Conservation (phyloP, 441 rosid species). For the Erysimum pusillum region DNA sequence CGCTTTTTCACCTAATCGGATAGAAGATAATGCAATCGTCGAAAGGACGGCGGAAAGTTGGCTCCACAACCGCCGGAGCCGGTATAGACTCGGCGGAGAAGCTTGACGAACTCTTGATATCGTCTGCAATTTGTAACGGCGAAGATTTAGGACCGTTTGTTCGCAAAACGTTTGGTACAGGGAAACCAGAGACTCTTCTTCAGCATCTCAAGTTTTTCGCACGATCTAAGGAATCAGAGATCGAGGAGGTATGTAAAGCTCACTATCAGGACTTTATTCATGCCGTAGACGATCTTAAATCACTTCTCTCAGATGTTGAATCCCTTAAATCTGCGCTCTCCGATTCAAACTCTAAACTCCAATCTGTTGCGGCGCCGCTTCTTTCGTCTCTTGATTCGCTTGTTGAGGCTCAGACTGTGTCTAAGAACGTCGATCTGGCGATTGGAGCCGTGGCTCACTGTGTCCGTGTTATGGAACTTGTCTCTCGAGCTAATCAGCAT, state of each 20-base stretch:
- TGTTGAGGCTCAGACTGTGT: slow-evolving; percentile 77
- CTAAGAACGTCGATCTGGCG: slow-evolving; percentile 79
- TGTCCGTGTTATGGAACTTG: slow-evolving; percentile 76
- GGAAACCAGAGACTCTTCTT: slow-evolving; percentile 88
- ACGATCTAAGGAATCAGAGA: slow-evolving; percentile 93
- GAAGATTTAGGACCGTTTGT: slow-evolving; percentile 92
- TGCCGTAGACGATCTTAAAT: slow-evolving; percentile 98
- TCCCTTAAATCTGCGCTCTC: slow-evolving; percentile 87
- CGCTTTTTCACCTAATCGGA: slow-evolving; percentile 17
- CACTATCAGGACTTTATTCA: slow-evolving; percentile 97
- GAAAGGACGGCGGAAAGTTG: slow-evolving; percentile 77
- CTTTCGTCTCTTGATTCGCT: slow-evolving; percentile 75
- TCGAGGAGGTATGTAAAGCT: slow-evolving; percentile 95
- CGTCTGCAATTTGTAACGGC: slow-evolving; percentile 92
- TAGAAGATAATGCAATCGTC: slow-evolving; percentile 62
- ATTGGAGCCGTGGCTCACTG: slow-evolving; percentile 63
- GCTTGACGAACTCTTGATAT: slow-evolving; percentile 81
- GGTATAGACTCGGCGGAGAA: slow-evolving; percentile 81
- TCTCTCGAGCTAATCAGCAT: slow-evolving; percentile 77
- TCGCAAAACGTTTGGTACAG: slow-evolving; percentile 79
- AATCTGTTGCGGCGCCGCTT: slow-evolving; percentile 84
- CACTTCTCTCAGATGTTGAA: slow-evolving; percentile 95
- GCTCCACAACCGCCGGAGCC: slow-evolving; percentile 52
- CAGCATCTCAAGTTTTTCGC: slow-evolving; percentile 87
- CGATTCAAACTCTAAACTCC: slow-evolving; percentile 88